These are phyloP conservation scores for Aspergillus biplanus DNA, from an alignment of 495 filamentous ascomycete genomes.

Conservation along the genomic window DNA sequence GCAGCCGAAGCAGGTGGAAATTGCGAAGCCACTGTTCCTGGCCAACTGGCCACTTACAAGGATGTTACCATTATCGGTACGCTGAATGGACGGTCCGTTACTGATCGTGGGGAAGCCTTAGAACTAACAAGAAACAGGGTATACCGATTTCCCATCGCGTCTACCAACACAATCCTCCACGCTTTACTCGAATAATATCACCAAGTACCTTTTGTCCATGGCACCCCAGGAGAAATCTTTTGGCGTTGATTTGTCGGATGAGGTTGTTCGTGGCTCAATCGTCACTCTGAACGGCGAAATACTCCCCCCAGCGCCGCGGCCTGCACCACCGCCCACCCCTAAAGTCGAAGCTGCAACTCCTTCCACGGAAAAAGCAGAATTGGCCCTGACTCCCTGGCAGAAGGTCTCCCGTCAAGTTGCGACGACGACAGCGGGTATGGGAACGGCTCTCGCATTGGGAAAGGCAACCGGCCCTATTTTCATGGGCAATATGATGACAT, in stretches of 20 bases:
- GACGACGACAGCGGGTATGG: constrained; percentile 71
- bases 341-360: constrained; percentile 50
- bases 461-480: constrained; percentile 77
- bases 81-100: constrained; percentile 17
- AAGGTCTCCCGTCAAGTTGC: constrained; percentile 72
- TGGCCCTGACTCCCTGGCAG: constrained; percentile 76
- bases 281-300: constrained; percentile 75
- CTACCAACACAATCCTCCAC: constrained; percentile 81
- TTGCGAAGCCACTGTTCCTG: constrained; percentile 73
- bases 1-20: constrained; percentile 82
- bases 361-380: constrained; percentile 56
- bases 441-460: constrained; percentile 68
- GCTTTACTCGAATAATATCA: constrained; percentile 86
- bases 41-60: constrained; percentile 67
- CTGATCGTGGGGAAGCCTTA: background rate
- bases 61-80: constrained; percentile 79
- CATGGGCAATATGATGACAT: constrained; percentile 81
- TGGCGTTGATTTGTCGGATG: constrained; percentile 74
- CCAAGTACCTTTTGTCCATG: constrained; percentile 79
- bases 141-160: constrained; percentile 80
- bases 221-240: constrained; percentile 72
- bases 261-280: constrained; percentile 79
- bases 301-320: constrained; percentile 70
- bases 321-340: constrained; percentile 68
- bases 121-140: constrained; percentile 50